phyloP scores from a whole-genome alignment of 1,139 yeast species.

The Yamadazyma membranifaciens region DNA sequence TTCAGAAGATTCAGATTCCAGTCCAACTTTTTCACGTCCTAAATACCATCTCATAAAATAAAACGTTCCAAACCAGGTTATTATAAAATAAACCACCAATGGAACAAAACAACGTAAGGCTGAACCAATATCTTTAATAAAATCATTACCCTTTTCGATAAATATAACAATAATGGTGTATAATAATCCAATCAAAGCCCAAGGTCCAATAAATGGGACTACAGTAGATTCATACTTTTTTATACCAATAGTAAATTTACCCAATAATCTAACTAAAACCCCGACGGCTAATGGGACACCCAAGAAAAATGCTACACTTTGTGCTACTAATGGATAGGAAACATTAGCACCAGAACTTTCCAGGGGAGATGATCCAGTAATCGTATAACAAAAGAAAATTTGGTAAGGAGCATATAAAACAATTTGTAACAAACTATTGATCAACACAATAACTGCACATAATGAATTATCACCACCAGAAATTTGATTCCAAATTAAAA shows the following conservation, averaged over 20 bases:
- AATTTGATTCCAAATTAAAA: slow-evolving; percentile 57
- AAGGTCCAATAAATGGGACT: slow-evolving; percentile 44
- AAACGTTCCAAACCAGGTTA: slow-evolving; percentile 49
- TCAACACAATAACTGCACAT: slow-evolving; percentile 53
- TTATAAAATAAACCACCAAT: slow-evolving; percentile 45
- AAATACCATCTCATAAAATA: slow-evolving; percentile 33
- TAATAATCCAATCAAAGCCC: slow-evolving; percentile 51
- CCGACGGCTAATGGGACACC: slow-evolving; percentile 56
- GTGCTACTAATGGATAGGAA: slow-evolving; percentile 44
- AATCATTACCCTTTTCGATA: slow-evolving; percentile 51
- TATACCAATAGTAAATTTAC: slow-evolving; percentile 25
- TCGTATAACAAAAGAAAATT: slow-evolving; percentile 44
- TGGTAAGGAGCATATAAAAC: slow-evolving; percentile 56
- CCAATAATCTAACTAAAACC: slow-evolving; percentile 35
- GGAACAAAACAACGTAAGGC: slow-evolving; percentile 56
- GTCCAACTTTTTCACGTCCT: slow-evolving; percentile 1
- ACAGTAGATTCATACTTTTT: slow-evolving; percentile 29
- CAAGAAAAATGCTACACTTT: slow-evolving; percentile 51
- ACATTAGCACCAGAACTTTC: slow-evolving; percentile 16
- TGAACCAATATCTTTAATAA: slow-evolving; percentile 47
- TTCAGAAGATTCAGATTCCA: slow-evolving; percentile 4
- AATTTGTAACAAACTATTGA: slow-evolving; percentile 54
- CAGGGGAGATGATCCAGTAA: slow-evolving; percentile 21
- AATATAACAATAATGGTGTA: slow-evolving; percentile 55
- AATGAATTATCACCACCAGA: slow-evolving; percentile 52